These are phyloP conservation scores for Vaccinium myrtillus DNA, from an alignment of 148 eudicot genomes.

Conservation along the genomic window DNA sequence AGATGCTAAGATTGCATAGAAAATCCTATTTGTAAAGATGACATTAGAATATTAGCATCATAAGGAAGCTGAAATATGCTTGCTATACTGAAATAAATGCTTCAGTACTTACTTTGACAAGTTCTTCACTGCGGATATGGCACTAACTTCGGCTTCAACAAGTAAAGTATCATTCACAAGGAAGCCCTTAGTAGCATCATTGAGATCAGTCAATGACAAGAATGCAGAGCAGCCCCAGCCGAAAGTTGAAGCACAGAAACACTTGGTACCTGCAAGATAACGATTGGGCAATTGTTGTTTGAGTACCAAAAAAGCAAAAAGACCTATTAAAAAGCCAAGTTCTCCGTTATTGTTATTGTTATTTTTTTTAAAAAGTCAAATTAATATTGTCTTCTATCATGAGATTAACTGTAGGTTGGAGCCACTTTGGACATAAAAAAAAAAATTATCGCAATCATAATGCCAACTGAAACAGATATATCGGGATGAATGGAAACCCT, in stretches of 20 bases:
- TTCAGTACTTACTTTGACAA: background rate
- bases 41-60: no score
- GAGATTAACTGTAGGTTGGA: no score
- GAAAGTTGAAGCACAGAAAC: background rate
- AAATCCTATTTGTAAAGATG: no score
- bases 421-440: no score
- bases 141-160: background rate
- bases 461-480: background rate
- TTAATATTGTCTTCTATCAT: no score
- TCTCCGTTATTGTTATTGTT: no score
- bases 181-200: background rate
- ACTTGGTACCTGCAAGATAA: background rate
- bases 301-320: background rate
- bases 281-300: background rate
- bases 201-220: background rate
- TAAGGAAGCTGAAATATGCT: no score
- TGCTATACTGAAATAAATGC: background rate
- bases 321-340: no score
- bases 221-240: background rate
- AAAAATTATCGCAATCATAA: no score
- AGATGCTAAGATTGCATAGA: no score
- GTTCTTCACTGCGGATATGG: background rate
- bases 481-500: background rate
- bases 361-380: no score
- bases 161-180: slow-evolving; percentile 8